phyloP scores from a whole-genome alignment of 768 basidiomycete genomes.

The Lentinula edodes region DNA sequence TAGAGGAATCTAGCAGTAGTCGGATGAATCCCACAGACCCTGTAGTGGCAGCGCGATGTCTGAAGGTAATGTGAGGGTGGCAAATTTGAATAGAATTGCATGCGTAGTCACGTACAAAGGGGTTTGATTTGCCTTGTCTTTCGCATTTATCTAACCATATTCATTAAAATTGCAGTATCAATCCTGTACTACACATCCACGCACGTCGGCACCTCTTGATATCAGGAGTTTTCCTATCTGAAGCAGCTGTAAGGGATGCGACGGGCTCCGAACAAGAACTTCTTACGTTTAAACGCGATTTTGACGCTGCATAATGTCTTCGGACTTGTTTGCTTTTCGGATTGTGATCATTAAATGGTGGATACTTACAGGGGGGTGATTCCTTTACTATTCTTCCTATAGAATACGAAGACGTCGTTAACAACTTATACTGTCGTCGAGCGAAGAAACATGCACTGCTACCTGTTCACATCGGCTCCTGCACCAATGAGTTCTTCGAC shows the following conservation, averaged over 20 bases:
- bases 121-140: constrained; percentile 88
- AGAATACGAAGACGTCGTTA: constrained; percentile 9
- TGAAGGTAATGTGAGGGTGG: constrained; percentile 25
- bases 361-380: constrained; percentile 73
- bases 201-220: constrained; percentile 84
- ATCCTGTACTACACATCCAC: constrained; percentile 30
- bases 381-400: constrained; percentile 73
- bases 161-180: constrained; percentile 16
- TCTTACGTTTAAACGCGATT: constrained; percentile 76
- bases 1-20: constrained; percentile 81
- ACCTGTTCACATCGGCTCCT: constrained; percentile 74
- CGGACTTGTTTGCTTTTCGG: constrained; percentile 9
- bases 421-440: constrained; percentile 13
- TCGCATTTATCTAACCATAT: constrained; percentile 78
- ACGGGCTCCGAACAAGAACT: constrained; percentile 19
- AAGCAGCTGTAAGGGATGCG: constrained; percentile 22
- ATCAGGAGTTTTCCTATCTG: constrained; percentile 89
- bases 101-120: constrained; percentile 61
- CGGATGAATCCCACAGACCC: constrained; percentile 88
- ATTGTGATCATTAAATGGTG: constrained; percentile 4
- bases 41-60: constrained; percentile 94
- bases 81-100: constrained; percentile 14
- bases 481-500: constrained; percentile 75
- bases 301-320: constrained; percentile 93
- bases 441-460: constrained; percentile 13